phyloP scores from a whole-genome alignment of 495 filamentous ascomycete genomes.

The Cudoniella acicularis region DNA sequence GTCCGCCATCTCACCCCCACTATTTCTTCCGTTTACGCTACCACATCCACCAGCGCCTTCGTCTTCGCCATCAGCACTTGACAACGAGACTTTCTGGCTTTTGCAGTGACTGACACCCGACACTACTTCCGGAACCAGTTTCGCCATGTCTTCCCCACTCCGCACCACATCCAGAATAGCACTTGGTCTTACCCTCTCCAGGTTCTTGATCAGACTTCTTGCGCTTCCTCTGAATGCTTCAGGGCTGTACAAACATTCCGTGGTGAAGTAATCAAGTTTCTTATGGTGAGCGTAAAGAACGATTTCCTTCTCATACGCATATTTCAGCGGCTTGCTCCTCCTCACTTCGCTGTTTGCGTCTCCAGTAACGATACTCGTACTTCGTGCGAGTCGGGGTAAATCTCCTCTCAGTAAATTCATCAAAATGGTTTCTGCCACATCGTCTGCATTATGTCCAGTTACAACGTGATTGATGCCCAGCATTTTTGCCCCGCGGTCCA shows the following conservation, averaged over 20 bases:
- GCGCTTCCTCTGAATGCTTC: constrained; percentile 97
- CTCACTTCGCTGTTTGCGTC: constrained; percentile 73
- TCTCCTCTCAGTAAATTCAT: constrained; percentile 96
- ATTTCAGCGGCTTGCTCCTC: constrained; percentile 93
- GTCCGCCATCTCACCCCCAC: constrained; percentile 83
- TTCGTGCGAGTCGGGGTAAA: constrained; percentile 77
- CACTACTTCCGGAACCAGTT: constrained; percentile 64
- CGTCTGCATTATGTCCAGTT: constrained; percentile 96
- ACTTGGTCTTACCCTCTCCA: constrained; percentile 88
- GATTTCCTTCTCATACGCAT: constrained; percentile 98
- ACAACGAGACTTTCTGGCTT: constrained; percentile 30
- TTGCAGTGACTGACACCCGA: constrained; percentile 29
- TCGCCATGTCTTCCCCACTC: constrained; percentile 95
- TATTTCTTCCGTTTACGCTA: constrained; percentile 60
- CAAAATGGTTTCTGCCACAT: constrained; percentile 95
- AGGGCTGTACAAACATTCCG: constrained; percentile 96
- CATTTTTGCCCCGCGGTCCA: constrained; percentile 86
- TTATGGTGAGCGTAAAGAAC: constrained; percentile 96
- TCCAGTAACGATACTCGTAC: constrained; percentile 89
- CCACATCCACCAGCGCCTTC: constrained; percentile 72
- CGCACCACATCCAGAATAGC: constrained; percentile 92
- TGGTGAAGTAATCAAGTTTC: constrained; percentile 94
- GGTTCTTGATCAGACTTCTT: constrained; percentile 85
- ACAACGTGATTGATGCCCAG: constrained; percentile 92
- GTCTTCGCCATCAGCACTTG: constrained; percentile 42